Percentiles rank a stretch among this genome's conserved stretches.
Conservation (phyloP, 768 basidiomycete genomes). For the Exsudoporus frostii region DNA sequence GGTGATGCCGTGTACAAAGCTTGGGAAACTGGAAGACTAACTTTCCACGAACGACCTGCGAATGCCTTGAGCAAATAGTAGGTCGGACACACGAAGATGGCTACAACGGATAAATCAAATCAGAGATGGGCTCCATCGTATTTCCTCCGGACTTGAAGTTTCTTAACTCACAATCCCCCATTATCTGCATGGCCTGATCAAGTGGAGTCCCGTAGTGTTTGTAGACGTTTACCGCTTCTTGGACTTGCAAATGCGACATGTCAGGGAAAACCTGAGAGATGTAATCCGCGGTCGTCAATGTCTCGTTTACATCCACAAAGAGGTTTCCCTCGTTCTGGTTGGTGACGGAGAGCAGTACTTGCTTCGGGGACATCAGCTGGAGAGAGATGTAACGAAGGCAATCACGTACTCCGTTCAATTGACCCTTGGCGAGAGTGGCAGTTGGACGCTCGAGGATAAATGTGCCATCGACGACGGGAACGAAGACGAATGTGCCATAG, state of each 20-base stretch:
- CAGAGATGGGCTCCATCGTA: too few species aligned
- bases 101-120: constrained; percentile 9
- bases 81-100: constrained; percentile 36
- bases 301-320: constrained; percentile 28
- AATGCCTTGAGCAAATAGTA: constrained; percentile 33
- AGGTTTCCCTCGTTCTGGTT: constrained; percentile 33
- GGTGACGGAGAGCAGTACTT: constrained; percentile 20
- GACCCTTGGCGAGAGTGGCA: constrained; percentile 33
- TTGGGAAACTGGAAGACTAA: constrained; percentile 13
- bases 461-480: constrained; percentile 47
- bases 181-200: constrained; percentile 34
- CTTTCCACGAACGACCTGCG: constrained; percentile 33
- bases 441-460: constrained; percentile 46
- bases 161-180: constrained; percentile 38
- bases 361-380: constrained; percentile 16
- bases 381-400: neutral
- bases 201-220: constrained; percentile 28
- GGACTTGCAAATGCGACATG: constrained; percentile 26
- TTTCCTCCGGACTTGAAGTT: neutral
- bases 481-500: constrained; percentile 38
- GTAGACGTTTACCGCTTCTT: constrained; percentile 30
- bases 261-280: constrained; percentile 40
- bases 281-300: constrained; percentile 15
- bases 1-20: constrained; percentile 1
- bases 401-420: constrained; percentile 40